Percentiles rank a stretch among this genome's conserved stretches.
Conservation (phyloP, 345 rosid species). For the Aquilaria malaccensis region DNA sequence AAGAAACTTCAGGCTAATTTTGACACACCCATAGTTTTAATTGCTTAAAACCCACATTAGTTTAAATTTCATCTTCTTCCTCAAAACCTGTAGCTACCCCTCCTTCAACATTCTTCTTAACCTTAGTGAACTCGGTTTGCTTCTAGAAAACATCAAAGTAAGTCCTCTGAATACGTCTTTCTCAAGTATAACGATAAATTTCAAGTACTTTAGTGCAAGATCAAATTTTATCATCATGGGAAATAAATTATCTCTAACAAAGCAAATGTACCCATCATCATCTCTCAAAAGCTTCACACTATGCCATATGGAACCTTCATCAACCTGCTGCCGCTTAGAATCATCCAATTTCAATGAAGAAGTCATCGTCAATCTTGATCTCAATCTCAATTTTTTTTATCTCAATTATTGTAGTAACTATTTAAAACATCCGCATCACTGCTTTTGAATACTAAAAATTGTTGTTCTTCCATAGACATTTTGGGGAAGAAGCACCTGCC, state of each 20-base stretch:
- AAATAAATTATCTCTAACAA: constrained; percentile 21
- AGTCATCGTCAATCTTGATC: constrained; percentile 11
- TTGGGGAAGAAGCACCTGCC: constrained; percentile 35
- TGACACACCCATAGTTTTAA: too few relatives aligned
- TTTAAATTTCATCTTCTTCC: too few relatives aligned
- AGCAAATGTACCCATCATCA: constrained; percentile 11
- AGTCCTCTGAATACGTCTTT: constrained; percentile 17
- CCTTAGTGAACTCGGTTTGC: constrained; percentile 22
- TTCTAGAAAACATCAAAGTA: constrained; percentile 26
- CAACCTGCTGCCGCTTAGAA: constrained; percentile 19
- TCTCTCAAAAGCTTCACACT: constrained; percentile 18
- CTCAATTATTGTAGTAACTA: not conserved
- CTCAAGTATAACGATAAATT: constrained; percentile 25
- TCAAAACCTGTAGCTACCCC: too few relatives aligned
- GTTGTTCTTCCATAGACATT: constrained; percentile 12
- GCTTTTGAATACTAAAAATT: not conserved
- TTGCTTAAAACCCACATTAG: too few relatives aligned
- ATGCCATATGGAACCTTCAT: constrained; percentile 18
- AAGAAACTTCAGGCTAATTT: too few relatives aligned
- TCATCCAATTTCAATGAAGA: constrained; percentile 11
- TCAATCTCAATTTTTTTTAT: constrained; percentile 16
- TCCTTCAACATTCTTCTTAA: too few relatives aligned
- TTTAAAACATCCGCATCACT: not conserved
- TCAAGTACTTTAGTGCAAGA: constrained; percentile 17
- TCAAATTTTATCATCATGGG: constrained; percentile 20